Conservation (phyloP, 1,139 yeast genomes). For the Debaryomyces psychrophilus region DNA sequence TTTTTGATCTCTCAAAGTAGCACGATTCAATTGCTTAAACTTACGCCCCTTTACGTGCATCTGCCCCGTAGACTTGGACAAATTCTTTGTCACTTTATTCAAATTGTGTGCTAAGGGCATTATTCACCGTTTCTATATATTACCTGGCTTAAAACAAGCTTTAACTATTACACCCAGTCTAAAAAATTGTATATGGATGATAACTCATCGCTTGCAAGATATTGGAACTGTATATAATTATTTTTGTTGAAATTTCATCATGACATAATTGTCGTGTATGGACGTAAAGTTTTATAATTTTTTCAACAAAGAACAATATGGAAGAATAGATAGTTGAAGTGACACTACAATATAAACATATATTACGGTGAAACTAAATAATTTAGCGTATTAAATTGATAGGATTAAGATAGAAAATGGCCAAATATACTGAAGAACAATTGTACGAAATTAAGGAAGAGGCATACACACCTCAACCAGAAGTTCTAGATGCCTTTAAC, state of each 20-base stretch:
- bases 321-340: background rate
- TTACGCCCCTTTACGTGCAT: conserved; percentile 90
- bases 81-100: conserved; percentile 67
- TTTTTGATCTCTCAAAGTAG: conserved; percentile 80
- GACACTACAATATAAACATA: background rate
- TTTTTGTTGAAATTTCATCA: conserved; percentile 7
- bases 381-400: conserved; percentile 4
- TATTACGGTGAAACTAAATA: conserved; percentile 1
- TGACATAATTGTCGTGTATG: conserved; percentile 9
- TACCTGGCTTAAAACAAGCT: background rate
- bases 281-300: background rate
- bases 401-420: conserved; percentile 35
- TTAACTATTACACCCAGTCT: background rate
- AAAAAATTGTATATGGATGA: conserved; percentile 6
- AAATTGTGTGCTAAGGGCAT: conserved; percentile 85
- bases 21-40: conserved; percentile 79
- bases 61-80: conserved; percentile 59
- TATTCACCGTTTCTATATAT: background rate
- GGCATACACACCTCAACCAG: conserved; percentile 62
- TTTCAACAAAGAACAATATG: conserved; percentile 7
- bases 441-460: conserved; percentile 58
- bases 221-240: background rate
- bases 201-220: conserved; percentile 16
- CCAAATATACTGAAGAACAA: conserved; percentile 72
- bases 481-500: conserved; percentile 65